Conservation (phyloP, 2,329 filamentous ascomycete species). For the Beauveria medogensis region DNA sequence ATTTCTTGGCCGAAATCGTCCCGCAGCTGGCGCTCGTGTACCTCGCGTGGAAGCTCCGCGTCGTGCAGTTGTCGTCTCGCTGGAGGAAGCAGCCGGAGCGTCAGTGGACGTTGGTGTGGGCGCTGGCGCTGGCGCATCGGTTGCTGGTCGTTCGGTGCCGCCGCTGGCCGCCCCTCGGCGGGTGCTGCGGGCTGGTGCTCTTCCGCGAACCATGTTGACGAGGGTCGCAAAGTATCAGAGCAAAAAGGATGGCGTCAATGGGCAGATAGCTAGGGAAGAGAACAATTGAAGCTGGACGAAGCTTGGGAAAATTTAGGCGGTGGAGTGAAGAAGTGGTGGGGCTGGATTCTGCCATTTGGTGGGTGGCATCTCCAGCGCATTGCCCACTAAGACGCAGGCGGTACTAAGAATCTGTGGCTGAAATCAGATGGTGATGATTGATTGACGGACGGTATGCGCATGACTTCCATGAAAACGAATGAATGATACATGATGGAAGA, state of each 20-base stretch:
- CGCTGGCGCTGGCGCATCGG: constrained; percentile 13
- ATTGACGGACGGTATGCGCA: neutral
- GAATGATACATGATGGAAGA: neutral
- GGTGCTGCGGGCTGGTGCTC: constrained; percentile 24
- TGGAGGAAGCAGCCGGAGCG: constrained; percentile 13
- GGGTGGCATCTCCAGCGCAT: neutral
- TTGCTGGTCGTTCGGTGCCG: constrained; percentile 16
- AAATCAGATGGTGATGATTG: too few species aligned
- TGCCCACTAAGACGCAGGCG: neutral
- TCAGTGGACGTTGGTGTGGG: constrained; percentile 16
- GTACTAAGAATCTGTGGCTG: too few species aligned
- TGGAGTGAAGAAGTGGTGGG: constrained; percentile 25
- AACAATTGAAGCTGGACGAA: constrained; percentile 15
- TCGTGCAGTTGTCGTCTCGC: constrained; percentile 1
- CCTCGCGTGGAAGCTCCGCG: constrained; percentile 20
- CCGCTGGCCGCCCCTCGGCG: constrained; percentile 24
- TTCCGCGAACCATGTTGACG: constrained; percentile 25
- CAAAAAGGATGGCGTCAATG: neutral
- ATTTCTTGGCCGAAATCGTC: constrained; percentile 40
- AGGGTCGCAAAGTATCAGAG: neutral
- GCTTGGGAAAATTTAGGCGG: constrained; percentile 22
- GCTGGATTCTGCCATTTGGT: constrained; percentile 23
- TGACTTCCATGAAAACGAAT: neutral
- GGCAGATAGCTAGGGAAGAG: neutral
- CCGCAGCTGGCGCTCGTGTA: constrained; percentile 27